phyloP scores from a whole-genome alignment of 257 asterid species.

The Fraxinus quadrangulata region DNA sequence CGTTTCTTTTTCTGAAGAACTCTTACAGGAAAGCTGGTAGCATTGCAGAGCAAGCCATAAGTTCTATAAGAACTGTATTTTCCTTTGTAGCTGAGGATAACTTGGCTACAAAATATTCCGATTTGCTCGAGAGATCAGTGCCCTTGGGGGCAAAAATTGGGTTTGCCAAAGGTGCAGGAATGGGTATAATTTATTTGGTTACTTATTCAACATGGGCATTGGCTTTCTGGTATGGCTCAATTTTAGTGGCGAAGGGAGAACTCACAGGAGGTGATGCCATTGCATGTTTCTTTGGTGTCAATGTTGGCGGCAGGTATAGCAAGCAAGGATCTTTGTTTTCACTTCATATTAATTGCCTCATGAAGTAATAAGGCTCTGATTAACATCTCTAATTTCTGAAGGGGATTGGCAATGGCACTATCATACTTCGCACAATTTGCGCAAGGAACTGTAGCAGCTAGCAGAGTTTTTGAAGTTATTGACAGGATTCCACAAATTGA shows the following conservation, averaged over 20 bases:
- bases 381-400: slow-evolving; percentile 20
- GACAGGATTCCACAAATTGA: slow-evolving; percentile 72
- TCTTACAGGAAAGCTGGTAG: slow-evolving; percentile 77
- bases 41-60: slow-evolving; percentile 78
- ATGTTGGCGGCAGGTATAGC: slow-evolving; percentile 75
- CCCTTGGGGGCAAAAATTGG: slow-evolving; percentile 70
- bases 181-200: slow-evolving; percentile 78
- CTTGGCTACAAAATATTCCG: slow-evolving; percentile 58
- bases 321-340: background rate
- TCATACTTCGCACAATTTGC: slow-evolving; percentile 85
- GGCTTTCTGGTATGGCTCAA: slow-evolving; percentile 89
- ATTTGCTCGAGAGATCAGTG: slow-evolving; percentile 50
- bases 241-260: slow-evolving; percentile 47
- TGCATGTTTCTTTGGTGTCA: slow-evolving; percentile 87
- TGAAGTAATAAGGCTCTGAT: background rate
- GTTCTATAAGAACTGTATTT: slow-evolving; percentile 72
- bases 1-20: slow-evolving; percentile 41
- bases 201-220: slow-evolving; percentile 87
- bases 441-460: slow-evolving; percentile 85
- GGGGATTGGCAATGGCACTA: slow-evolving; percentile 80
- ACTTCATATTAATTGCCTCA: background rate
- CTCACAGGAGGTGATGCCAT: slow-evolving; percentile 76
- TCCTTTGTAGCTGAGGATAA: slow-evolving; percentile 82
- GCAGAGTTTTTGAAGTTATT: slow-evolving; percentile 67
- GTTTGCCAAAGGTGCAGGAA: slow-evolving; percentile 80